Base-by-base conservation (phyloP, 2,329 filamentous ascomycete species). In the Cercospora sp. region DNA sequence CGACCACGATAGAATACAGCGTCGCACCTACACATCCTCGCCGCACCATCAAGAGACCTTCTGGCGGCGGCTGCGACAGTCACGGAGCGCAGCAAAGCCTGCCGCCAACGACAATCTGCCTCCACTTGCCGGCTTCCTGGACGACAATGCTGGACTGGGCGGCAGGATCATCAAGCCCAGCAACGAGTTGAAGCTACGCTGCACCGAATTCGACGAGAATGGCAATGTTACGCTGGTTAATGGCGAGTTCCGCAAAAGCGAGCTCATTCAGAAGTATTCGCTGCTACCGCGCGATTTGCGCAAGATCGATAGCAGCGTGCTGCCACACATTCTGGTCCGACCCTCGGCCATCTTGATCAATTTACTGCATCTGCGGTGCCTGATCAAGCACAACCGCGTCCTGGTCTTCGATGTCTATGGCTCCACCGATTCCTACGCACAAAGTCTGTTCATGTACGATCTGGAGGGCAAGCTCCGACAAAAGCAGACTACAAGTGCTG, bases 381-480 rank as follows among this genome's bases (percentile, higher is more conserved):
- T 99, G 26, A 97, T 99, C 79, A 97, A 97, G 82, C 88, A 94
- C 71, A 92, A 99, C 77, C 91, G 94, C 26, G 93, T 99, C 6
- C 87, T 99, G 26, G 90, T 99, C 5, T 98, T 99, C 78, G 95
- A 98, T 76, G 92, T 95, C 13, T 98, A 97, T 80, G 95, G 95
- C 31, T 95, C 93, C 48, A 94, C 93, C 68, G 93, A 96, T 73
- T 96, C 93, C 0, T 97, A 97, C 76, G 93, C 94, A 33, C 95
- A 98, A 79, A 97, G 93, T 3, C 88, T 95, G 13, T 99, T 99
- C 82, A 96, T 99, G 88, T 97, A 98, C 80, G 95, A 98, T 77
- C 83, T 99, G 20, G 93, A 98, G 79, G 92, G 92, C 12, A 97
- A 96, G 78, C 84, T 99, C 55, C 90, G 92, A 70, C 93, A 97